A percentile compares a stretch with the other conserved stretches of the same genome.
phyloP scores from a whole-genome alignment of 805 yeast species.

The Saccharomyces kudriavzevii region DNA sequence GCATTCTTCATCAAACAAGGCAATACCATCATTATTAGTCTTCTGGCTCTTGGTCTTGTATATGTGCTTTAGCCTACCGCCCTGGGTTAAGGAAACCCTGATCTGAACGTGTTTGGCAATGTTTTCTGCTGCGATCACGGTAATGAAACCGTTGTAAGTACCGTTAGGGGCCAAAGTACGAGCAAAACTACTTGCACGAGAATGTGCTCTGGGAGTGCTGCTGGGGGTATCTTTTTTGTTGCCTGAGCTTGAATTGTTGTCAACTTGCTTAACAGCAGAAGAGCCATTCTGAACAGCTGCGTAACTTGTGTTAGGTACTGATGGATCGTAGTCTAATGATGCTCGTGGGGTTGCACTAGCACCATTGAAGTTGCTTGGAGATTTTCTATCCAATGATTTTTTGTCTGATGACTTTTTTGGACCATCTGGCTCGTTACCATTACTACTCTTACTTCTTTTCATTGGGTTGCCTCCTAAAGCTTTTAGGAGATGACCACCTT shows the following conservation, averaged over 20 bases:
- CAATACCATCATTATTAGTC: constrained; percentile 36
- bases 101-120: constrained; percentile 41
- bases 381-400: not conserved
- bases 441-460: constrained; percentile 1
- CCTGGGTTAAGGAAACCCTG: constrained; percentile 42
- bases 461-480: constrained; percentile 16
- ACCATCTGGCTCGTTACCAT: not conserved
- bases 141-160: constrained; percentile 44
- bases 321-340: constrained; percentile 20
- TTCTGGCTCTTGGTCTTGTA: constrained; percentile 58
- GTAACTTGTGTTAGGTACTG: constrained; percentile 26
- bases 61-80: constrained; percentile 45
- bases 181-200: constrained; percentile 20
- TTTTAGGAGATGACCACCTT: constrained; percentile 39
- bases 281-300: constrained; percentile 16
- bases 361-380: not conserved
- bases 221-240: not conserved
- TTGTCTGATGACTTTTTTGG: not conserved
- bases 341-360: constrained; percentile 5
- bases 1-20: constrained; percentile 54
- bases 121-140: constrained; percentile 42
- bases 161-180: constrained; percentile 28
- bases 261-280: not conserved
- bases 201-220: not conserved
- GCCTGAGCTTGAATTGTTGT: not conserved